These are phyloP conservation scores for Sarocladiaceae sp. DNA, from an alignment of 2,329 filamentous ascomycete genomes.

Conservation along the genomic window DNA sequence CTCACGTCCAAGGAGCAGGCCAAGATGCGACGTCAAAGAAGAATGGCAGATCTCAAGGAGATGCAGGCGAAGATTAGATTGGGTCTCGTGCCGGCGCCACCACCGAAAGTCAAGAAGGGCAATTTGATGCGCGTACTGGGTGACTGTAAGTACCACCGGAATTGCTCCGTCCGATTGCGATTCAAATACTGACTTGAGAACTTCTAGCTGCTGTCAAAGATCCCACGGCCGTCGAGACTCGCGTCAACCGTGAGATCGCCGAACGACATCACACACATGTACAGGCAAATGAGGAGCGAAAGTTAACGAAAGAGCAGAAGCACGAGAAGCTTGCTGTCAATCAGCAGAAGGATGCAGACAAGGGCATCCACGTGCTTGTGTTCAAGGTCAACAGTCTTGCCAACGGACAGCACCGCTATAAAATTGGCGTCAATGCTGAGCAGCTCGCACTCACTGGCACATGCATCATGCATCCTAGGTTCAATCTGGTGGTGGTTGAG, in stretches of 20 bases:
- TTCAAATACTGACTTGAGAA: slow-evolving; percentile 1
- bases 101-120: slow-evolving; percentile 93
- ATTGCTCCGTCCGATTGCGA: too few relatives aligned
- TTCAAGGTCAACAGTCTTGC: slow-evolving; percentile 87
- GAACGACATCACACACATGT: slow-evolving; percentile 78
- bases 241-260: slow-evolving; percentile 87
- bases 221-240: slow-evolving; percentile 91
- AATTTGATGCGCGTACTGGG: slow-evolving; percentile 97
- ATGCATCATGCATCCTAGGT: slow-evolving; percentile 84
- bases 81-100: slow-evolving; percentile 80
- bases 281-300: slow-evolving; percentile 72
- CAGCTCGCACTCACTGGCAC: slow-evolving; percentile 80
- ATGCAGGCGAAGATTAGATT: slow-evolving; percentile 93
- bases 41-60: slow-evolving; percentile 91
- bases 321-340: slow-evolving; percentile 77
- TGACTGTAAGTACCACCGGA: slow-evolving; percentile 49
- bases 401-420: slow-evolving; percentile 89
- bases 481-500: slow-evolving; percentile 87
- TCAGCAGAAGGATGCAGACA: slow-evolving; percentile 80
- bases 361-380: slow-evolving; percentile 78
- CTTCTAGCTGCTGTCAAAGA: slow-evolving; percentile 67
- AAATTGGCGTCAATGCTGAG: slow-evolving; percentile 87
- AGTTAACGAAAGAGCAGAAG: slow-evolving; percentile 80
- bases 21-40: slow-evolving; percentile 80
- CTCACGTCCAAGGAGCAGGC: slow-evolving; percentile 86